A percentile compares a stretch with the other conserved stretches of the same genome.
These are phyloP conservation scores for Fusarium sambucinum DNA, from an alignment of 2,329 filamentous ascomycete genomes.

Conservation along the genomic window DNA sequence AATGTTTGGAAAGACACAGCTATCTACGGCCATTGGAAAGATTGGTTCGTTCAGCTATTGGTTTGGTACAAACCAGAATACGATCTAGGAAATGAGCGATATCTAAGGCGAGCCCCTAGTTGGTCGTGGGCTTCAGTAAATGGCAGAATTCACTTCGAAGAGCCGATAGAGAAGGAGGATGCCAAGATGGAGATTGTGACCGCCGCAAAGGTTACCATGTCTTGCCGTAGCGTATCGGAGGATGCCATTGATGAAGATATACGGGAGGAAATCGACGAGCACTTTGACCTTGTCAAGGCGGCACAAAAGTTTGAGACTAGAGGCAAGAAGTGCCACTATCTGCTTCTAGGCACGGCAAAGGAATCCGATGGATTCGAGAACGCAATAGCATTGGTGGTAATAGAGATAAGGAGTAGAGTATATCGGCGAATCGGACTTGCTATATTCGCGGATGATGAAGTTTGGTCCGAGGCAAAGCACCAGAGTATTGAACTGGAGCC, in stretches of 20 bases:
- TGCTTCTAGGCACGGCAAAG: not conserved
- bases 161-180: not conserved
- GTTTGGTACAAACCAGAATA: not conserved
- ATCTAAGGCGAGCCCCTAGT: not conserved
- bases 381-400: not conserved
- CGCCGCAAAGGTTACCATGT: not conserved
- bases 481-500: not conserved
- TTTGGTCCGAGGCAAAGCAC: accelerated
- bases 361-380: accelerated
- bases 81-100: accelerated
- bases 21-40: slow-evolving; percentile 5
- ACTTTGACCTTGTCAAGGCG: not conserved
- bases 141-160: not conserved
- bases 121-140: slow-evolving; percentile 1
- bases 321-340: accelerated
- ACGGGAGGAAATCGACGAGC: accelerated
- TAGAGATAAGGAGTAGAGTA: accelerated
- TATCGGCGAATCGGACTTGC: not conserved
- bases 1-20: not conserved
- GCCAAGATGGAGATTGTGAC: accelerated
- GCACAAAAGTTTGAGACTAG: accelerated
- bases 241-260: accelerated
- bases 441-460: accelerated
- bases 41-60: slow-evolving; percentile 4
- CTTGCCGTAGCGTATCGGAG: accelerated